Base-by-base conservation (phyloP, 179 eudicot species). In the Silene noctiflora region DNA sequence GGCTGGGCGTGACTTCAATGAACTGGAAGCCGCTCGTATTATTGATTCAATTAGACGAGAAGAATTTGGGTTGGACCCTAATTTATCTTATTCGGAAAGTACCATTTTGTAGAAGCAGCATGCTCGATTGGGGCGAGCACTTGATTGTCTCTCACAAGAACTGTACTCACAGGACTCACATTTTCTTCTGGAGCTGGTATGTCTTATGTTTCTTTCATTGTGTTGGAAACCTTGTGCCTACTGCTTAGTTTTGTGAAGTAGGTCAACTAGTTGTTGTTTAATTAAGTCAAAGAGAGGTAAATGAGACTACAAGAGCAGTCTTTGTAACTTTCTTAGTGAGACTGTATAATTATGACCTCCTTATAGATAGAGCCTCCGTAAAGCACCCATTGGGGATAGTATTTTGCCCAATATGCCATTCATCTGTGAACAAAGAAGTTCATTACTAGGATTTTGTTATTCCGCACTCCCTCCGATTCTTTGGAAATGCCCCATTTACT, bases 101-200 rank as follows among this genome's bases (percentile, higher is more conserved):
- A 79, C 75, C 79, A 74, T 91, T 81, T 72, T 90, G 84, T 83
- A 85, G 82, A 93, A 88, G 86, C 97, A 89, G 76, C 93, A 93
- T 88, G 91, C 97, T 83, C 92, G 95, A 58, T 77, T 93, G 65
- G 95, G 98, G 58, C 87, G 98, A 80, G 98, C 98, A 56, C 92
- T 93, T 67, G 89, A 86, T 85, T 90, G 95, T 83, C 98, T 93
- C 64, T 91, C 97, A 8, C 89, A 90, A 76, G 98, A 90, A 79
- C 77, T 93, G 77, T 93, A 93, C 77, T 93, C 98, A 12, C 91
- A 89, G 82, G 93, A 93, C 80, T 89, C 98, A 64, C 98, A 91
- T 81, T 93, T 91, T 84, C 87, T 93, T 65, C 87, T 93, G 55
- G 98, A 93, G 79, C 89, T 91, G 88, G 98, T 91, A 88, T 69